Evolutionary conservation across 768 basidiomycete species (phyloP).

Genomic region (Phlebiopsis gigantea): DNA sequence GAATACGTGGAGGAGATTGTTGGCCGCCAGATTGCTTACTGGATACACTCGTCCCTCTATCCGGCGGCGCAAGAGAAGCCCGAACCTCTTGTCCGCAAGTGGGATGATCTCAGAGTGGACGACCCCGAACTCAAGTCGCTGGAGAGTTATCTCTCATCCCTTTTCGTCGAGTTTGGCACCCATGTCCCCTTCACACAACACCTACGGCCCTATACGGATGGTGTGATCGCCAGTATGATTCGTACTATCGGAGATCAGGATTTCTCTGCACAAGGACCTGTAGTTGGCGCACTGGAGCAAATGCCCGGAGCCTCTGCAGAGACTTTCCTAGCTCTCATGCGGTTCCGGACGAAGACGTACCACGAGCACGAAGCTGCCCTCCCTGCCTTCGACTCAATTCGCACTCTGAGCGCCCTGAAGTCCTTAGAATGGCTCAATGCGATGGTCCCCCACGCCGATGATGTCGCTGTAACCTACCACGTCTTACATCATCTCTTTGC

Average conservation of each 20-base stretch:
- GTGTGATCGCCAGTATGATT: constrained; percentile 53
- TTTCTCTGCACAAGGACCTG: constrained; percentile 43
- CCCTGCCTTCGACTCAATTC: constrained; percentile 39
- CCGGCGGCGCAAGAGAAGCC: too few species aligned
- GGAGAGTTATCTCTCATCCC: background rate
- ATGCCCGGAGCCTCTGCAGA: constrained; percentile 33
- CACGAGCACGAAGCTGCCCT: constrained; percentile 59
- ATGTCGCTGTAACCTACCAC: constrained; percentile 67
- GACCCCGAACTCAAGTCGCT: background rate
- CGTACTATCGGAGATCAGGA: constrained; percentile 67
- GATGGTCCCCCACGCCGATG: constrained; percentile 36
- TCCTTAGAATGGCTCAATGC: constrained; percentile 57
- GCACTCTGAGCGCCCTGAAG: constrained; percentile 42
- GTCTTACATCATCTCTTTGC: constrained; percentile 70
- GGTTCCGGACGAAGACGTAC: constrained; percentile 47
- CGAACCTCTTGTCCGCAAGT: too few species aligned
- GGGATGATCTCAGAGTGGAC: background rate
- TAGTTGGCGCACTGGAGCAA: constrained; percentile 38
- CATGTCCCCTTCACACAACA: constrained; percentile 27
- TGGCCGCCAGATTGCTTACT: constrained; percentile 51
- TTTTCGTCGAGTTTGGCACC: background rate
- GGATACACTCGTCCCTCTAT: constrained; percentile 38
- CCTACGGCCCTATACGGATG: constrained; percentile 44
- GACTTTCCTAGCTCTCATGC: constrained; percentile 47
- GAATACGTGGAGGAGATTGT: constrained; percentile 69